Percentiles rank a stretch among this genome's conserved stretches.
phyloP scores from a whole-genome alignment of 179 eudicot genomes.

The Beta lomatogona region DNA sequence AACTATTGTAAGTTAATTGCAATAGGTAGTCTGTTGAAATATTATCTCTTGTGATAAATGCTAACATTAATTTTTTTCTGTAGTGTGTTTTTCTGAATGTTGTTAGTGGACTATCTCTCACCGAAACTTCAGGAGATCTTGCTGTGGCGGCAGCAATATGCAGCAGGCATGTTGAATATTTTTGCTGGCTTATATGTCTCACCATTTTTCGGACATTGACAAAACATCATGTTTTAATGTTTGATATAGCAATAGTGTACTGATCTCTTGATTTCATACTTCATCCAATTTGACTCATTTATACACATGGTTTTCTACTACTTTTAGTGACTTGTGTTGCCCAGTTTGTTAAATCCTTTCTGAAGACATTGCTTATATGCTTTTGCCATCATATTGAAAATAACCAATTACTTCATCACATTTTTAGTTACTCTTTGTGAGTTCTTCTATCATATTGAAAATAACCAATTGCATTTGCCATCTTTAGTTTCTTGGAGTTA shows the following conservation, averaged over 20 bases:
- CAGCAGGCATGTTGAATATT: conserved; percentile 68
- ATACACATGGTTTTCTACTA: neutral
- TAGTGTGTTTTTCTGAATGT: conserved; percentile 79
- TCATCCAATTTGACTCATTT: neutral
- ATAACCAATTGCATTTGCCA: conserved; percentile 25
- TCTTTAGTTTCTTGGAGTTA: conserved; percentile 76
- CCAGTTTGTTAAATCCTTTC: neutral
- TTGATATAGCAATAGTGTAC: neutral
- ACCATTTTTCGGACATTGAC: neutral
- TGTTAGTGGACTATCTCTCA: conserved; percentile 67
- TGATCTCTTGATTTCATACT: neutral
- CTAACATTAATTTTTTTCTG: conserved; percentile 12
- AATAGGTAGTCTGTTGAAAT: neutral
- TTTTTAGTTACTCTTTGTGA: too few species aligned
- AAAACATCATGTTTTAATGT: neutral
- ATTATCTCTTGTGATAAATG: neutral
- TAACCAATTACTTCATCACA: too few species aligned
- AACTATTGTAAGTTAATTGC: conserved; percentile 3
- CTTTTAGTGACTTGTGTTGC: neutral
- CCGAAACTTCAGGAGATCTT: conserved; percentile 93
- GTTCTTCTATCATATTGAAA: neutral
- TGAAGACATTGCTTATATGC: neutral
- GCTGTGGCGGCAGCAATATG: conserved; percentile 98
- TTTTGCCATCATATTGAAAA: neutral
- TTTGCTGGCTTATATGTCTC: conserved; percentile 9